phyloP scores from a whole-genome alignment of 1,284 basidiomycete species.

The Ganoderma meredithae region DNA sequence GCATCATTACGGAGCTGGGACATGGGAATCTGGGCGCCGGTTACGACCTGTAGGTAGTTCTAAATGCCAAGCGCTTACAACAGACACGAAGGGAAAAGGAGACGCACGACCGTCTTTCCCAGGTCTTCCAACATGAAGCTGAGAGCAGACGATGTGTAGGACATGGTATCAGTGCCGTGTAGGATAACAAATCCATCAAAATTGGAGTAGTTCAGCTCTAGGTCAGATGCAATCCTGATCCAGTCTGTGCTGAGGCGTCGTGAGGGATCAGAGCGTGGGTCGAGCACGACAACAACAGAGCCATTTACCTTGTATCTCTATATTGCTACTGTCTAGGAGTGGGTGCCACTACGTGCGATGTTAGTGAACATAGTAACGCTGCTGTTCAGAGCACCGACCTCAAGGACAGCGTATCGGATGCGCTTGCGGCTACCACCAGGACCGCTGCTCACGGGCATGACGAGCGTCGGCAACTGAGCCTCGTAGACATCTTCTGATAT shows the following conservation, averaged over 20 bases:
- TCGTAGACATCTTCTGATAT: slow-evolving; percentile 70
- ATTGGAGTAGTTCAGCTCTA: slow-evolving; percentile 84
- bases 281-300: not conserved
- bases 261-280: slow-evolving; percentile 25
- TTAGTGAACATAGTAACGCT: not conserved
- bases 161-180: slow-evolving; percentile 95
- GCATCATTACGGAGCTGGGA: slow-evolving; percentile 91
- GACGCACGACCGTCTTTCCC: slow-evolving; percentile 82
- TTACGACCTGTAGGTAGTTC: slow-evolving; percentile 66
- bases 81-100: not conserved
- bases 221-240: slow-evolving; percentile 89
- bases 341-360: slow-evolving; percentile 73
- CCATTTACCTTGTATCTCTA: slow-evolving; percentile 72
- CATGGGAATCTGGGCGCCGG: slow-evolving; percentile 92
- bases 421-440: slow-evolving; percentile 72
- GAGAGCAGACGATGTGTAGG: slow-evolving; percentile 86
- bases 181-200: slow-evolving; percentile 93
- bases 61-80: not conserved
- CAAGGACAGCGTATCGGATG: slow-evolving; percentile 82
- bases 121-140: slow-evolving; percentile 92
- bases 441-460: slow-evolving; percentile 75
- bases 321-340: slow-evolving; percentile 88
- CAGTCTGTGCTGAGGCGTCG: slow-evolving; percentile 64
- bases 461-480: slow-evolving; percentile 72
- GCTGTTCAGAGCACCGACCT: slow-evolving; percentile 54